Conservation (phyloP, 768 basidiomycete genomes). For the Phaeotremella skinneri region DNA sequence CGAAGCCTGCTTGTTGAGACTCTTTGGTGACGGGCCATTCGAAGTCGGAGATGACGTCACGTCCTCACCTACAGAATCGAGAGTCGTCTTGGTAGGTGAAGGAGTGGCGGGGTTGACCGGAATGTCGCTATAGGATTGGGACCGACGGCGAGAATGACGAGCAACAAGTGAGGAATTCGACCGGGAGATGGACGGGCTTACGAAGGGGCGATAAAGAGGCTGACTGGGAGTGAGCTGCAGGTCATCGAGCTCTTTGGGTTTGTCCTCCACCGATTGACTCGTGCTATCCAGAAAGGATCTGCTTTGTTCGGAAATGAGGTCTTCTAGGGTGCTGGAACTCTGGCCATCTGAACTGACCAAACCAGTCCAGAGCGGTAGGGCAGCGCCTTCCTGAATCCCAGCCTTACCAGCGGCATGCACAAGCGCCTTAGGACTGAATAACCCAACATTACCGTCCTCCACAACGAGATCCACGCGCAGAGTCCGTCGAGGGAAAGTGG, state of each 20-base stretch:
- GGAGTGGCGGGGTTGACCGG: neutral
- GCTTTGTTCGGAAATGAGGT: no score
- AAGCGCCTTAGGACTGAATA: neutral
- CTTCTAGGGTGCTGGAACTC: no score
- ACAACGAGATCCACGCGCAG: constrained; percentile 12
- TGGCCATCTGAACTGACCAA: no score
- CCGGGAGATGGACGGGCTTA: neutral
- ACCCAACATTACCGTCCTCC: neutral
- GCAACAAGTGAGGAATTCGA: neutral
- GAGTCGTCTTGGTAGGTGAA: neutral
- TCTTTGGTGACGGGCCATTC: neutral
- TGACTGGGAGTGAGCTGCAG: neutral
- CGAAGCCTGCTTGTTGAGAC: neutral
- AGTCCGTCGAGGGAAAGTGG: constrained; percentile 25
- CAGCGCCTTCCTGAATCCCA: neutral
- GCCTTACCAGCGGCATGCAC: neutral
- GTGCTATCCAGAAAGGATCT: no score
- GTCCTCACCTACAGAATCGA: neutral
- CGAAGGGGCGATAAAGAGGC: constrained; percentile 8
- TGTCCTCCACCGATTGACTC: no score
- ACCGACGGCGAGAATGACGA: neutral
- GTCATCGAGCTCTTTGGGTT: neutral
- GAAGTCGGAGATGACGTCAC: neutral
- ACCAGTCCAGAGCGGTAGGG: no score
- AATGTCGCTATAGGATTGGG: neutral